phyloP scores from a whole-genome alignment of 1,284 basidiomycete genomes.

The Cryptococcus deneoformans region DNA sequence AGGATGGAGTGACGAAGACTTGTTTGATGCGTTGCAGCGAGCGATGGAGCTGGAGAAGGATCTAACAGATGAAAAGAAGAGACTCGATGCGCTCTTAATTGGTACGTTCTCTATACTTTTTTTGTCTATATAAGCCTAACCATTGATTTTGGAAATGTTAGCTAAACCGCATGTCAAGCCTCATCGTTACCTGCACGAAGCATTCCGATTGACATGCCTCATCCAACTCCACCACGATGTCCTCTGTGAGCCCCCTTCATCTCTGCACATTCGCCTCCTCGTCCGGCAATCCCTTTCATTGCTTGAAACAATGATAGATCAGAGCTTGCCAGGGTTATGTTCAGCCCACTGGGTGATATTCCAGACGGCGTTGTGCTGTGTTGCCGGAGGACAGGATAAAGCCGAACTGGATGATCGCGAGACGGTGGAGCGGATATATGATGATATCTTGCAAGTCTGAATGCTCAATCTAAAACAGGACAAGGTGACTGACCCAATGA shows the following conservation, averaged over 20 bases:
- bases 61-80: conserved; percentile 26
- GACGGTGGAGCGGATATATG: conserved; percentile 29
- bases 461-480: background rate
- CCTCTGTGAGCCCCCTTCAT: conserved; percentile 25
- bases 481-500: background rate
- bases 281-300: conserved; percentile 31
- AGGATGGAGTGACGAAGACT: conserved; percentile 27
- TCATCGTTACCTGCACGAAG: conserved; percentile 38
- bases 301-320: conserved; percentile 35
- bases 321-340: conserved; percentile 30
- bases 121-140: background rate
- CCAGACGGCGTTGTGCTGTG: conserved; percentile 25
- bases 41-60: conserved; percentile 27
- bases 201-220: conserved; percentile 30
- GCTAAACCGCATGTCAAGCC: conserved; percentile 26
- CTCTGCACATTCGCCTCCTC: conserved; percentile 27
- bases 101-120: conserved; percentile 12
- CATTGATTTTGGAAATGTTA: conserved; percentile 4
- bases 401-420: conserved; percentile 25
- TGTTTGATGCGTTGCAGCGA: conserved; percentile 23
- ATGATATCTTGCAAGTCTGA: conserved; percentile 22
- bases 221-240: conserved; percentile 29
- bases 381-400: conserved; percentile 16
- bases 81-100: conserved; percentile 25
- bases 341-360: conserved; percentile 39